phyloP scores from a whole-genome alignment of 2,329 filamentous ascomycete genomes.

The Aspergillus sp. region DNA sequence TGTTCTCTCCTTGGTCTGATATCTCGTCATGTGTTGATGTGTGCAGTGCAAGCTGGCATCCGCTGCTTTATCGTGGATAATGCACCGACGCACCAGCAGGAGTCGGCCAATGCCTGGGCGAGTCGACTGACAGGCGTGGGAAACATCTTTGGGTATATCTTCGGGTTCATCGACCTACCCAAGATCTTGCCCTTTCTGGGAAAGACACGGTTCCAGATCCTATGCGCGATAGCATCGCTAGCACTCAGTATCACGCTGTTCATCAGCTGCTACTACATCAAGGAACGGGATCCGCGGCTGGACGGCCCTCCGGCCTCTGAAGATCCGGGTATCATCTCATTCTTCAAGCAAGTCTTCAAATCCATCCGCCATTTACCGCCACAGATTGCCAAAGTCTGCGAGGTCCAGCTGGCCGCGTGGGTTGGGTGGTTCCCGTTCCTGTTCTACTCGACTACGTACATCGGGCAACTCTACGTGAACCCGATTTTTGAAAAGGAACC shows the following conservation, averaged over 20 bases:
- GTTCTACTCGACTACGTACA: conserved; percentile 90
- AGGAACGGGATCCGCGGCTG: conserved; percentile 70
- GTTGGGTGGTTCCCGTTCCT: conserved; percentile 93
- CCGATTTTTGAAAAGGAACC: conserved; percentile 70
- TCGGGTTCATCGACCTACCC: conserved; percentile 74
- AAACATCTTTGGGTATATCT: conserved; percentile 83
- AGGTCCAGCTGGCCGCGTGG: conserved; percentile 80
- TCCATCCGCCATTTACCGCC: conserved; percentile 72
- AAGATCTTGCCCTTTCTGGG: conserved; percentile 70
- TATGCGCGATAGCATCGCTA: conserved; percentile 76
- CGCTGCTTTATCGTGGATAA: conserved; percentile 91
- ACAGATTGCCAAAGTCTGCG: conserved; percentile 73
- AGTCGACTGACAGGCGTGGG: conserved; percentile 77
- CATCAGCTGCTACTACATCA: conserved; percentile 61
- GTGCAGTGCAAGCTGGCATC: conserved; percentile 74
- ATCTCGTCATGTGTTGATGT: conserved; percentile 3
- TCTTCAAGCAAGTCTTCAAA: conserved; percentile 69
- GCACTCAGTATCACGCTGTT: conserved; percentile 61
- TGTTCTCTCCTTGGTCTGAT: conserved; percentile 8
- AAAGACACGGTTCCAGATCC: conserved; percentile 82
- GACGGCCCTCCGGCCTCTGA: conserved; percentile 56
- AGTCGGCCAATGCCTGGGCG: conserved; percentile 89
- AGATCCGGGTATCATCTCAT: conserved; percentile 60
- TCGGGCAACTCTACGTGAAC: conserved; percentile 86
- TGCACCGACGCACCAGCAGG: conserved; percentile 85